Evolutionary conservation across 768 basidiomycete species (phyloP), one percentile per base, ranked within the genome.

Genomic region (Kwoniella dendrophila): DNA sequence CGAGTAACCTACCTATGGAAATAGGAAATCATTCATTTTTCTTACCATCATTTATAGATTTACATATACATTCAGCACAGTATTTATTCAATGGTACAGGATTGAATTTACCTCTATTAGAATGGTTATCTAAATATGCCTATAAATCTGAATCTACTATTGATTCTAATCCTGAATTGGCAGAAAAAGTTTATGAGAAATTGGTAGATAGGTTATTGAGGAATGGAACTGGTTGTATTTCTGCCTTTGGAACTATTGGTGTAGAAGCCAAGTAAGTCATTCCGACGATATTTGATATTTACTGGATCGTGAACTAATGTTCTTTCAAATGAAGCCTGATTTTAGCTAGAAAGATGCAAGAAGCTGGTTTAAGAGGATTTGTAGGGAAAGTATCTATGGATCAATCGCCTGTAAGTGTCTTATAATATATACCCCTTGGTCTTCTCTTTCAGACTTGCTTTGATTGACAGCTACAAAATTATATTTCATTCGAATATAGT

Each of bases 341-440:
- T 26, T 84, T 95, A 0, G 91, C 92, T 3, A 80, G 86, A 34
- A 83, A 81, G 12, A 90, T 94, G 85, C 87, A 87, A 63, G 69
- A 78, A 0, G 84, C 84, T 20, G 90, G 92, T 4, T 67, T 94
- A 18, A 82, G 92, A 32, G 90, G 86, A 0, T 90, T 89, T 64
- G 83, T 95, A n/a, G 92, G 92, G 18, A 95, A 94, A 74, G 81
- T 95, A 11, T 90, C 90, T 0, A 93, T 93, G 92, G 90, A 92
- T 75, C 86, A 85, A 26, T 89, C 87, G 5, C 85, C 86, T 4
- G 69, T 70, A 50, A 54, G 65, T 64, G 26, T 10, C 7, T 29
- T 14, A 51, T 27, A 48, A n/a, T 16, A 12, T 41, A 7, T 12
- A 2, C 27, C 32, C 18, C 2, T 14, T 18, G 41, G 11, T 22